Percentiles rank a stretch among this genome's conserved stretches.
Conservation (phyloP, 2,329 filamentous ascomycete species). For the Pyrenochaeta sp. region DNA sequence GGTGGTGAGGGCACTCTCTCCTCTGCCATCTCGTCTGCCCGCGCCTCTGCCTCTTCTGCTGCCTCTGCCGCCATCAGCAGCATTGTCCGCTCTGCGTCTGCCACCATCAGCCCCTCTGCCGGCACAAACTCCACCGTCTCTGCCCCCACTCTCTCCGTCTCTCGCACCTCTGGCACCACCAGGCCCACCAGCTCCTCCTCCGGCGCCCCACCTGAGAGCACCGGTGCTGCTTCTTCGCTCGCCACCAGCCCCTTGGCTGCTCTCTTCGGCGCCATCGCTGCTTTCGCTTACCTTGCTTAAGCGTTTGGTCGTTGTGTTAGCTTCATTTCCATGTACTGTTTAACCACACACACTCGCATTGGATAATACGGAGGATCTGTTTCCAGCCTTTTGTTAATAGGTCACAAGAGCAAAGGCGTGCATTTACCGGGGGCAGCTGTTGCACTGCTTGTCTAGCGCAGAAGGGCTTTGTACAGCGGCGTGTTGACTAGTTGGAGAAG, state of each 20-base stretch:
- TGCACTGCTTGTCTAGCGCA: conserved; percentile 34
- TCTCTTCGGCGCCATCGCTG: conserved; percentile 51
- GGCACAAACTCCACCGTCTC: conserved; percentile 37
- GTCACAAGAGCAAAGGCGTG: conserved; percentile 13
- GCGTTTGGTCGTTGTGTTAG: conserved; percentile 6
- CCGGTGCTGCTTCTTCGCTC: conserved; percentile 37
- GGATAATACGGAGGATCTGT: conserved; percentile 19
- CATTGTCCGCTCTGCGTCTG: conserved; percentile 33
- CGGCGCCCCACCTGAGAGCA: conserved; percentile 27
- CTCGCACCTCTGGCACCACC: conserved; percentile 18
- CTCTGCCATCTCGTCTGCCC: conserved; percentile 21
- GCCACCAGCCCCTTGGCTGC: conserved; percentile 49
- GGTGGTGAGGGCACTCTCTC: conserved; percentile 36
- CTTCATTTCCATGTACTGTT: conserved; percentile 10
- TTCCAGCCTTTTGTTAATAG: conserved; percentile 19
- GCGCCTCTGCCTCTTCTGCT: conserved; percentile 25
- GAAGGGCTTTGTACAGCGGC: conserved; percentile 32
- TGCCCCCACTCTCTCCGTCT: conserved; percentile 31
- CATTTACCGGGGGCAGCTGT: too few relatives aligned
- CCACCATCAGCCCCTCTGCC: conserved; percentile 24
- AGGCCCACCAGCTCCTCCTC: conserved; percentile 23
- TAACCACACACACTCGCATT: conserved; percentile 26
- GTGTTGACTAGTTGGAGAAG: too few relatives aligned
- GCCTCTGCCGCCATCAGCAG: conserved; percentile 19
- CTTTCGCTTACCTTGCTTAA: conserved; percentile 52